Evolutionary conservation across 2,329 filamentous ascomycete species (phyloP).

Genomic region (Colletotrichum caudatum): DNA sequence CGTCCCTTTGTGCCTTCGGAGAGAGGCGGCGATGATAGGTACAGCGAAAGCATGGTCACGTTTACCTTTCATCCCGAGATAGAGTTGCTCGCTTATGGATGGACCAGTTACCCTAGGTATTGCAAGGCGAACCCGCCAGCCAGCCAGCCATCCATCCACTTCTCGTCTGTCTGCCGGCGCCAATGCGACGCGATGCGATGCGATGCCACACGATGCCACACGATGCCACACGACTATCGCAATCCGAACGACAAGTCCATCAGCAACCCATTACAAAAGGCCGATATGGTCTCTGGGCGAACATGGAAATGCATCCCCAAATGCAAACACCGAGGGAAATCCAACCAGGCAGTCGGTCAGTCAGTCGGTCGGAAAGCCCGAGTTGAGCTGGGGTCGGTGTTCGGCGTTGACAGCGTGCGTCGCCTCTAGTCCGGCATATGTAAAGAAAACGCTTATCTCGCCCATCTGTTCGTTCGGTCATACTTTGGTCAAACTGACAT

Average conservation of each 20-base stretch:
- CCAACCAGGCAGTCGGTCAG: not conserved
- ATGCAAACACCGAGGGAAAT: not conserved
- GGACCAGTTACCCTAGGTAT: not conserved
- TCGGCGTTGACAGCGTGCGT: not conserved
- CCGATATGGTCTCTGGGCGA: not conserved
- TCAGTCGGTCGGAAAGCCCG: not conserved
- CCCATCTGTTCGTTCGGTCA: not conserved
- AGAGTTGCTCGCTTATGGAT: not conserved
- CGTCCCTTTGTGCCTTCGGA: not conserved
- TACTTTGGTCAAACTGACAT: not conserved
- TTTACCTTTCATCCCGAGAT: not conserved
- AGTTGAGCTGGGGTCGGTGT: not conserved
- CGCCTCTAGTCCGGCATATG: not conserved
- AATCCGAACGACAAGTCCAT: too few species aligned
- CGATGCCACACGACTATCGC: not conserved
- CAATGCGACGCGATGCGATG: not conserved
- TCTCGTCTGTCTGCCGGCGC: not conserved
- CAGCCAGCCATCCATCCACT: not conserved
- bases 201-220: not conserved
- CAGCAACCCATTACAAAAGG: not conserved
- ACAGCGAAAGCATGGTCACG: not conserved
- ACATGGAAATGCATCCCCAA: not conserved
- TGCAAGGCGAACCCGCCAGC: not conserved
- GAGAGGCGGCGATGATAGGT: not conserved
- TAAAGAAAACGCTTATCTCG: not conserved